Base-by-base conservation (phyloP, 768 basidiomycete species). In the Lactarius sanguifluus region DNA sequence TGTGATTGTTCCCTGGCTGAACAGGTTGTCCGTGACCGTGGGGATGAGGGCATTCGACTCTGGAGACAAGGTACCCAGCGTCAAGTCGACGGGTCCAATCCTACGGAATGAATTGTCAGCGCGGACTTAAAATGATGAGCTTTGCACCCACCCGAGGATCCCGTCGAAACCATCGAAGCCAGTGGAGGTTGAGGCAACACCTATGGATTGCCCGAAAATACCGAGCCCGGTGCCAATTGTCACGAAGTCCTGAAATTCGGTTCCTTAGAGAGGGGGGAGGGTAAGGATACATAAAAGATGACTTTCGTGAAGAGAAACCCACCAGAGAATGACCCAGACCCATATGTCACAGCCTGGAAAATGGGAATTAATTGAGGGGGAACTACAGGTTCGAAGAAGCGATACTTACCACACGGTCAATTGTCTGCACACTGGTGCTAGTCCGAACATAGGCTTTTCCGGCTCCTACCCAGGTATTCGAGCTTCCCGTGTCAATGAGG, bases 111-210 rank as follows among this genome's bases (percentile, higher is more conserved):
- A 12, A 23, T 28, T 20, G 47, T 58, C 54, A 55, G 9, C 5
- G 40, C 5, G 15, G 13, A 32, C 32, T 54, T n/a, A 54, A 20
- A 43, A 7, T 16, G 36, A 30, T 56, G 23, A 16, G 10, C n/a
- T 12, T 47, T 23, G n/a, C 10, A 20, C 38, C 40, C 43, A 43
- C 69, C 80, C 70, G 16, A 82, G 74, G 57, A 81, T 74, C 16
- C 81, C 81, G 64, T 81, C 79, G 12, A 79, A 70, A 9, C 71
- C 75, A 4, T 61, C 52, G 54, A 78, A 74, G 18, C 77, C 78
- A 1, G 18, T 0, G 16, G 73, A n/a, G 0, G n/a, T 43, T 5
- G 62, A 58, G 1, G 81, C 80, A 57, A 76, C 76, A 18, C 80
- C 81, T 69, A 81, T 77, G 36, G 66, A 67, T 72, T 82, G 81